Conservation (phyloP, 2,329 filamentous ascomycete species). For the Neonectria coccinea region DNA sequence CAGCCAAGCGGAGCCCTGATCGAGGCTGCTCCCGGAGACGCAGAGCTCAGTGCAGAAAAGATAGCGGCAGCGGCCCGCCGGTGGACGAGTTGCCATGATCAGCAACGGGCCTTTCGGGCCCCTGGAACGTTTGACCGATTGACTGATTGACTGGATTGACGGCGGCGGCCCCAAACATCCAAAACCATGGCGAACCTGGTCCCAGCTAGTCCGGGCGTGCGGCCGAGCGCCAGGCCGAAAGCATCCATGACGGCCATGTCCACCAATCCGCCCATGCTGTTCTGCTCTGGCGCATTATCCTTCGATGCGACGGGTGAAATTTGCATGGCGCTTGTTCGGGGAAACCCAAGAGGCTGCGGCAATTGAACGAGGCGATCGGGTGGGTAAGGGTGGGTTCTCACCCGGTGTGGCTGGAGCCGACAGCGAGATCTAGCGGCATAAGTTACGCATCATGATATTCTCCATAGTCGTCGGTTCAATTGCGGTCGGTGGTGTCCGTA, state of each 20-base stretch:
- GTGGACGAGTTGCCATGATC: conserved; percentile 13
- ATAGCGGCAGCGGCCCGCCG: conserved; percentile 23
- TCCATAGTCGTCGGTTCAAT: conserved; percentile 17
- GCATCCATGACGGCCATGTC: conserved; percentile 17
- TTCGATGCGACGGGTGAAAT: conserved; percentile 11
- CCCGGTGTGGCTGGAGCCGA: conserved; percentile 23
- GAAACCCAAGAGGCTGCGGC: conserved; percentile 25
- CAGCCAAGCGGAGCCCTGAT: conserved; percentile 6
- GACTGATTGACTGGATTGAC: conserved; percentile 8
- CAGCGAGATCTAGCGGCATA: conserved; percentile 19
- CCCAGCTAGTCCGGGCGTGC: conserved; percentile 26
- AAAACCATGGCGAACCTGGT: conserved; percentile 13
- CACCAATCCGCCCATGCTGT: neutral
- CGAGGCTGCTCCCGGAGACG: conserved; percentile 4
- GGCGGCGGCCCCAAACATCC: no score
- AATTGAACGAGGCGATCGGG: conserved; percentile 23
- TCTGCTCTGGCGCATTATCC: conserved; percentile 3
- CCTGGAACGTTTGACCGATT: conserved; percentile 20
- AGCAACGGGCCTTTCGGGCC: conserved; percentile 11
- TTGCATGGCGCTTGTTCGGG: conserved; percentile 25
- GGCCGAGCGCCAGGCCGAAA: conserved; percentile 30
- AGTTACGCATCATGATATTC: conserved; percentile 16
- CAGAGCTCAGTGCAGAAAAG: conserved; percentile 11
- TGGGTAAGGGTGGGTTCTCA: conserved; percentile 24
- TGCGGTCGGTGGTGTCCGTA: conserved; percentile 5